Evolutionary conservation across 164 flowering plant genomes (phyloP), one percentile per base, ranked within the genome.

Genomic region (Litsea cubeba): DNA sequence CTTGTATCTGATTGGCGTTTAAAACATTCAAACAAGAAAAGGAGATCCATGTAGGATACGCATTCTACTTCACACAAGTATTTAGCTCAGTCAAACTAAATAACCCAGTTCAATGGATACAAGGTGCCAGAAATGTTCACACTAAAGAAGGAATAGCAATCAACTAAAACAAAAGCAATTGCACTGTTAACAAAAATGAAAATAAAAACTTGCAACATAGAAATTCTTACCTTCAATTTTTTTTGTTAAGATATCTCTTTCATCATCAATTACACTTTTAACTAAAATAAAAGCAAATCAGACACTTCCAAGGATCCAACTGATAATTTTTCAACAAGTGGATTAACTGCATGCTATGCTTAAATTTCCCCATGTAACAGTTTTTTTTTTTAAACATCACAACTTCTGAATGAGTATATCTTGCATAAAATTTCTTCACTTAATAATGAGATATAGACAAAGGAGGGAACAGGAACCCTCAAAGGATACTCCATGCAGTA

Each of bases 401-500:
- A 40, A 40, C 46, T 20, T 54, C 17, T 54, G 20, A 54, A 54
- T 15, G 60, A 54, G n/a, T 54, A 54, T 7, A 20, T 54, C 60
- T 20, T 54, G 60, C 60, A 54, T 8, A 40, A 65, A 28, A 58
- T 22, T 22, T n/a, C 32, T 40, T 58, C 26, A 70, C 8, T 18
- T 7, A 32, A 69, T 28, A 70, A 22, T 46, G 2, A n/a, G 30
- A 72, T 62, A 15, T 7, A 22, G 63, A 71, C 65, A 5, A 7
- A 23, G 65, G 46, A 76, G 60, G 30, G 14, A 72, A 74, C 12
- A 40, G 46, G 46, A 40, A 40, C 46, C 46, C 63, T 10, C n/a
- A 32, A 62, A 87, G 97, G 93, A 94, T 94, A 92, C 97, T 95
- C 99, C 98, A 93, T 93, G 90, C 99, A 95, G 81, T 92, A 95